A percentile compares a stretch with the other conserved stretches of the same genome.
Evolutionary conservation across 495 filamentous ascomycete genomes (phyloP).

Genomic region (Terfezia claveryi): DNA sequence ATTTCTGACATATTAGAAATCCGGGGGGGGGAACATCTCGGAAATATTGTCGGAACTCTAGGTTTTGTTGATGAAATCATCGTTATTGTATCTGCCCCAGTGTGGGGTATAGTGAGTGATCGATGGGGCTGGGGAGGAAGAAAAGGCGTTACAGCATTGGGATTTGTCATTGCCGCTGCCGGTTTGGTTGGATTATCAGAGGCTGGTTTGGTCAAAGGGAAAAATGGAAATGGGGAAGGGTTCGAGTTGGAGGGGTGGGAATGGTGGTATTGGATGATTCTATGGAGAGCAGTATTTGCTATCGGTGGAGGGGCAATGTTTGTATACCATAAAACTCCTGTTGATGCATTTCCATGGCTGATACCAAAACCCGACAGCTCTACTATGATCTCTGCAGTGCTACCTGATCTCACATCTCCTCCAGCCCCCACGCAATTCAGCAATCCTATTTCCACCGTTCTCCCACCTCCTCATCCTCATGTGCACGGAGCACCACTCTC

Average conservation of each 20-base stretch:
- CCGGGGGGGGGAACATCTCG: constrained; percentile 30
- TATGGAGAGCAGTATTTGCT: constrained; percentile 73
- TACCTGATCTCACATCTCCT: constrained; percentile 54
- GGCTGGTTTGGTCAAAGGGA: background rate
- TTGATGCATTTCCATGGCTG: background rate
- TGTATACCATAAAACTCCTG: constrained; percentile 10
- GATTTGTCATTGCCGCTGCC: constrained; percentile 58
- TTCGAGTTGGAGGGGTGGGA: background rate
- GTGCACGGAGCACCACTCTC: background rate
- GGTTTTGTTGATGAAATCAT: constrained; percentile 92
- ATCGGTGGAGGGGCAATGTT: constrained; percentile 69
- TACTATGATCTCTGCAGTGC: constrained; percentile 92
- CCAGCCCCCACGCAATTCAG: background rate
- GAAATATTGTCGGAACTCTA: constrained; percentile 77
- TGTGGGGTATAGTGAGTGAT: constrained; percentile 85
- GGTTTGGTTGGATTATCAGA: constrained; percentile 27
- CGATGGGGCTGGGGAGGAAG: constrained; percentile 19
- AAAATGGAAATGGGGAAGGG: background rate
- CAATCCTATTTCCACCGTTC: background rate
- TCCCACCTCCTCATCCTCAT: constrained; percentile 7
- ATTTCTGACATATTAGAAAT: constrained; percentile 74
- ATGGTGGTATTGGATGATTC: constrained; percentile 34
- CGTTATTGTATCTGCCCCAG: constrained; percentile 68
- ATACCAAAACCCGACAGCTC: constrained; percentile 23
- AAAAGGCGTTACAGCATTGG: constrained; percentile 51